A percentile compares a stretch with the other conserved stretches of the same genome.
phyloP scores from a whole-genome alignment of 106 monocot species.

The Acanthochlamys bracteata region DNA sequence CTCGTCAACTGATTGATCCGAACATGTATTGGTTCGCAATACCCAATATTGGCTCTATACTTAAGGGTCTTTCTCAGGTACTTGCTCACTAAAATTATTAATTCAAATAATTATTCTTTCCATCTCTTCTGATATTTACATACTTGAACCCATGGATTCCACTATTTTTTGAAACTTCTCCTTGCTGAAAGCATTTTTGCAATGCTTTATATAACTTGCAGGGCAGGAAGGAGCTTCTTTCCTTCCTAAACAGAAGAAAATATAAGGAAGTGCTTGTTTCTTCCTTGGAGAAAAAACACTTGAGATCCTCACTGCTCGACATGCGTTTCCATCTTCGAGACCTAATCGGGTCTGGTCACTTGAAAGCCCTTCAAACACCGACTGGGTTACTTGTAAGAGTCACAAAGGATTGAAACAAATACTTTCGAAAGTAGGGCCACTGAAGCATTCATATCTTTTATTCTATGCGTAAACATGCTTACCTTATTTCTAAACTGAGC shows the following conservation, averaged over 20 bases:
- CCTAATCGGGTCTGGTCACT: conserved; percentile 84
- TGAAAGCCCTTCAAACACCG: conserved; percentile 64
- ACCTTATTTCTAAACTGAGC: too few species aligned
- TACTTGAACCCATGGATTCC: too few species aligned
- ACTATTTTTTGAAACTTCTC: too few species aligned
- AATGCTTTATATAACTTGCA: conserved; percentile 2
- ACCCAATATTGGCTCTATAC: conserved; percentile 74
- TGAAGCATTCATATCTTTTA: too few species aligned
- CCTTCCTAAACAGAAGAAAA: conserved; percentile 53
- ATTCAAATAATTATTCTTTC: too few species aligned
- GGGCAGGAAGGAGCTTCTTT: conserved; percentile 85
- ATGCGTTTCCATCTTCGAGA: conserved; percentile 85
- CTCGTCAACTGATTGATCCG: conserved; percentile 85
- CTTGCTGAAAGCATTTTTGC: too few species aligned
- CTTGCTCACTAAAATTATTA: too few species aligned
- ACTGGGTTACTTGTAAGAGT: conserved; percentile 63
- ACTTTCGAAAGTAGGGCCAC: too few species aligned
- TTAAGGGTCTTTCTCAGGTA: conserved; percentile 91
- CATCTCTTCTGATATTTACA: too few species aligned
- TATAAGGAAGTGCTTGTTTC: conserved; percentile 75
- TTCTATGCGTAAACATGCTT: too few species aligned
- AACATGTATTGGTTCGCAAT: conserved; percentile 92
- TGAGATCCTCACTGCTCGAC: conserved; percentile 65
- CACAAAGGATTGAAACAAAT: conserved; percentile 42
- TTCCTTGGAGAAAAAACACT: conserved; percentile 60